phyloP scores from a whole-genome alignment of 495 filamentous ascomycete genomes.

The Cercophora samala region DNA sequence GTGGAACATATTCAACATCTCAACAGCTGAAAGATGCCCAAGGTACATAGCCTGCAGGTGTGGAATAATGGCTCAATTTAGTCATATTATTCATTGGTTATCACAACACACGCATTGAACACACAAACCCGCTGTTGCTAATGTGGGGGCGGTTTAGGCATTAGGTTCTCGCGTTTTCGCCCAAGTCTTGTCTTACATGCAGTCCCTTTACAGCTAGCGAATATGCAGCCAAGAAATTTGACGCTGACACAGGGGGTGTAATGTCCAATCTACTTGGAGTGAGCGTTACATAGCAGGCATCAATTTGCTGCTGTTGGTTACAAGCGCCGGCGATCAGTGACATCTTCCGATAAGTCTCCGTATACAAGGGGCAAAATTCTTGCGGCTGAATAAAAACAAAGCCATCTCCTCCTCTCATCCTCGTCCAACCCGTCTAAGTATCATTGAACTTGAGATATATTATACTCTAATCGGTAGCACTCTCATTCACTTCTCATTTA shows the following conservation, averaged over 20 bases:
- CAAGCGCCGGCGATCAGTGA: neutral
- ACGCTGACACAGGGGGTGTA: neutral
- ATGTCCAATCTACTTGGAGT: too few species aligned
- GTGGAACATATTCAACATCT: neutral
- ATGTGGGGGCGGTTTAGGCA: neutral
- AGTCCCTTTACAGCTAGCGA: neutral
- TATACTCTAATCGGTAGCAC: too few species aligned
- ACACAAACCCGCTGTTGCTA: neutral
- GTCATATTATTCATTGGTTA: too few species aligned
- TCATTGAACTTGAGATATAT: neutral
- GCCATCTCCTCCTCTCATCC: neutral
- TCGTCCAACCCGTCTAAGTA: neutral
- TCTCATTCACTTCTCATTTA: neutral
- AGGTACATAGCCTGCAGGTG: too few species aligned
- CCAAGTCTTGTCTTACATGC: neutral
- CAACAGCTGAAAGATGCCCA: neutral
- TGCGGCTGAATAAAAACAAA: neutral
- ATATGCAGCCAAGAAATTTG: neutral
- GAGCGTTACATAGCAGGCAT: too few species aligned
- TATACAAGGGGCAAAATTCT: neutral
- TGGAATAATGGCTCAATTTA: neutral
- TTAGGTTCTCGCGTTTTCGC: neutral
- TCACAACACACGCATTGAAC: too few species aligned
- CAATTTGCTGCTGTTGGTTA: neutral
- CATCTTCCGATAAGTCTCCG: neutral